Conservation (phyloP, 139 green algal genomes). For the Bryopsis sp. region DNA sequence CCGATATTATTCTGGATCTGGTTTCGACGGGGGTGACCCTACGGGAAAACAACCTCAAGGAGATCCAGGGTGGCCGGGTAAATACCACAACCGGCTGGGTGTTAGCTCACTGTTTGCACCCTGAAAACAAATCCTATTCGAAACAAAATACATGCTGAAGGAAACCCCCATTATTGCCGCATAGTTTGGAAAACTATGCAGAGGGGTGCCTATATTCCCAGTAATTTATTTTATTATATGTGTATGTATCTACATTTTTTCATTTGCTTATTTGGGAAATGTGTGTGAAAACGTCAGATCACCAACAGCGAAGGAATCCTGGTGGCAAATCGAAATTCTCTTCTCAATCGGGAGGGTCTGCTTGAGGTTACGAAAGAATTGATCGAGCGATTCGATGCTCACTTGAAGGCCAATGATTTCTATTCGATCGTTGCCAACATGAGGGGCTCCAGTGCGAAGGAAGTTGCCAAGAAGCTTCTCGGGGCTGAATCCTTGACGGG, state of each 20-base stretch:
- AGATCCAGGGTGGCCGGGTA: conserved; percentile 39
- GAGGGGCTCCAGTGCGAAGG: conserved; percentile 56
- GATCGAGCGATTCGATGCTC: conserved; percentile 91
- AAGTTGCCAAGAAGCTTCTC: conserved; percentile 65
- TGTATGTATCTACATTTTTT: too few relatives aligned
- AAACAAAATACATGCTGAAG: too few relatives aligned
- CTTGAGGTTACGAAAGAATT: conserved; percentile 74
- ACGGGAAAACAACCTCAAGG: conserved; percentile 95
- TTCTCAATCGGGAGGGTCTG: conserved; percentile 51
- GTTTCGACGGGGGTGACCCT: conserved; percentile 88
- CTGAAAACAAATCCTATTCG: too few relatives aligned
- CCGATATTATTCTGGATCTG: conserved; percentile 97
- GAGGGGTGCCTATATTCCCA: too few relatives aligned
- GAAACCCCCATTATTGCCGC: too few relatives aligned
- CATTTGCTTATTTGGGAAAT: too few relatives aligned
- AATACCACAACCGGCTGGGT: background rate
- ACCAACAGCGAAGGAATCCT: conserved; percentile 42
- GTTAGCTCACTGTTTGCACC: too few relatives aligned
- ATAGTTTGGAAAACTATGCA: too few relatives aligned
- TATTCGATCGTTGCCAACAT: conserved; percentile 92
- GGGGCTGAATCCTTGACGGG: conserved; percentile 41
- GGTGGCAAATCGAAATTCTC: conserved; percentile 64
- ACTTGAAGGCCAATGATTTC: conserved; percentile 78
- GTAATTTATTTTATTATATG: too few relatives aligned
- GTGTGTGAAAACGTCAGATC: background rate